Base-by-base conservation (phyloP, 2,329 filamentous ascomycete genomes). In the Fonsecaea pedrosoi region DNA sequence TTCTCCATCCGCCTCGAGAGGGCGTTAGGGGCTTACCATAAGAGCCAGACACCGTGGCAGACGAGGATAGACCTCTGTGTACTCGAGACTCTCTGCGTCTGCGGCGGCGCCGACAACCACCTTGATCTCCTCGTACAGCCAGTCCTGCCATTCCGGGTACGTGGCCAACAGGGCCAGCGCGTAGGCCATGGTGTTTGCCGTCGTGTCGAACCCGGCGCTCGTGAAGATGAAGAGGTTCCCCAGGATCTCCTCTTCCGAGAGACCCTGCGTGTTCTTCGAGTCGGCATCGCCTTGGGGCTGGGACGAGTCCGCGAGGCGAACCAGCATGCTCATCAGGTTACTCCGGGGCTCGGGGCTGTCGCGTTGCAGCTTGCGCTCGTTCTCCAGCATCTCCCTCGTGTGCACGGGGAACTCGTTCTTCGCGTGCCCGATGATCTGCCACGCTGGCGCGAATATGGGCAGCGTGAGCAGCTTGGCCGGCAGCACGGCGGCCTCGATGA, bases 81-180 rank as follows among this genome's bases (percentile, higher is more conserved):
- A 86, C 3, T 80, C 76, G 58, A 77, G 72, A 1, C 72, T 66
- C 2, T 74, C 74, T 3, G 67, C 57, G 3, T 74, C 71, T 5
- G 68, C 62, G 4, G 72, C 58, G 4, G 72, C 58, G 2, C 70
- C 68, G 4, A 81, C 35, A 6, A 84, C 73, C 1, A 70, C 54
- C 54, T 80, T 74, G 40, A 86, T 75, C 70, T 87, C 85, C 62
- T 83, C 82, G 8, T 75, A 74, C 3, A 87, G 71, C 84, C 85
- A 86, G 2, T 79, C 78, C 73, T 87, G 85, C 75, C 81, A 82
- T 60, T 82, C 72, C 0, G 83, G 82, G 65, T 84, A 75, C 1
- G 78, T 73, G 1, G 82, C 79, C 0, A 86, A 76, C 4, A 84
- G 73, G 0, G 78, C 77, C n/a, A 85, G 70, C 2, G 82, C 80